Conservation (phyloP, 2,329 filamentous ascomycete species). For the Penicillium italicum region DNA sequence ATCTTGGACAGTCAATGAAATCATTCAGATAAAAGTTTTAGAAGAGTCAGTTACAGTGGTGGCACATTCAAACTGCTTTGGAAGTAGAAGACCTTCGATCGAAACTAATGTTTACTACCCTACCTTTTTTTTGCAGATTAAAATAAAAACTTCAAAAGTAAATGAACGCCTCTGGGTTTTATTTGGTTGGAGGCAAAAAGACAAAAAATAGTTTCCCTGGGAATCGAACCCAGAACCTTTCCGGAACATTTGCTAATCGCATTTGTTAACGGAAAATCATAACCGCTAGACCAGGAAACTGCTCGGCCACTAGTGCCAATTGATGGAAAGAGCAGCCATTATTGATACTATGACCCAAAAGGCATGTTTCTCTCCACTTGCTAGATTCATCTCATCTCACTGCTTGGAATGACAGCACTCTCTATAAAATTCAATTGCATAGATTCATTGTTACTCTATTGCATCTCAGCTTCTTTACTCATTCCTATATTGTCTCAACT, state of each 20-base stretch:
- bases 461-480: neutral
- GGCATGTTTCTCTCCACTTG: no score
- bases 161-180: no score
- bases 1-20: neutral
- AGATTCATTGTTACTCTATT: neutral
- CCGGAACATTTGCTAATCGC: neutral
- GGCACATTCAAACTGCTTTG: neutral
- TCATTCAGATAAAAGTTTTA: neutral
- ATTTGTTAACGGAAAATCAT: constrained; percentile 6
- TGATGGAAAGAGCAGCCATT: neutral
- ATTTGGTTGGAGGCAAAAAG: neutral
- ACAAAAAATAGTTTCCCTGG: constrained; percentile 1
- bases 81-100: neutral
- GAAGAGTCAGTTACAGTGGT: neutral
- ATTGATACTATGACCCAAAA: no score
- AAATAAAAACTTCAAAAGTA: no score
- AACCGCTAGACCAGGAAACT: constrained; percentile 11
- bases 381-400: neutral
- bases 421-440: neutral
- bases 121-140: no score
- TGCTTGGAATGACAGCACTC: neutral
- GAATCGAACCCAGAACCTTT: constrained; percentile 7
- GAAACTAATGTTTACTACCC: no score
- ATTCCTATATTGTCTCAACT: neutral
- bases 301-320: neutral